Conservation (phyloP, 169 alveolate genomes). For the Cryptosporidium xiaoi region DNA sequence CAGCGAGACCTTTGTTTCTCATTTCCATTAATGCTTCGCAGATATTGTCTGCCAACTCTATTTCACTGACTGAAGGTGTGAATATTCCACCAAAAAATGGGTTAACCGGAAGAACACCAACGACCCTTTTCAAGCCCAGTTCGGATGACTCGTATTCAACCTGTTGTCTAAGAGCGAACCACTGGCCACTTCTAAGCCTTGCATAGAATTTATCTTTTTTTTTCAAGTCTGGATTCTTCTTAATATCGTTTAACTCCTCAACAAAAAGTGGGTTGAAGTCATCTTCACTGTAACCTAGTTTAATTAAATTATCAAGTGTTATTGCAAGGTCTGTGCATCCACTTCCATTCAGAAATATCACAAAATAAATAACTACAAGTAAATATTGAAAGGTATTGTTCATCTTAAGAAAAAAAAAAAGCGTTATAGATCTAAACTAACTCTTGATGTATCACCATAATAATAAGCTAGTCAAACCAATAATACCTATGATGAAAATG, state of each 20-base stretch:
- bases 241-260: constrained; percentile 37
- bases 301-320: constrained; percentile 11
- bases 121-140: constrained; percentile 42
- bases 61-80: constrained; percentile 23
- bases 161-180: constrained; percentile 65
- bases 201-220: constrained; percentile 27
- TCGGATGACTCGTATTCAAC: constrained; percentile 48
- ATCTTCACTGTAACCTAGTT: constrained; percentile 23
- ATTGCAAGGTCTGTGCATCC: constrained; percentile 14
- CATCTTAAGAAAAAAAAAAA: background rate
- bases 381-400: background rate
- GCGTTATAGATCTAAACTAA: background rate
- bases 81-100: constrained; percentile 53
- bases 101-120: constrained; percentile 24
- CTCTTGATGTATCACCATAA: too few species aligned
- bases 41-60: constrained; percentile 47
- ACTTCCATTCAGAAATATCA: background rate
- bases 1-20: constrained; percentile 52
- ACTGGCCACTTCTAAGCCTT: constrained; percentile 57
- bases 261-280: constrained; percentile 54
- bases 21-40: constrained; percentile 64
- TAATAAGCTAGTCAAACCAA: background rate
- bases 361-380: background rate
- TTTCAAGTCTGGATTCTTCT: constrained; percentile 1
- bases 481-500: background rate